Evolutionary conservation across 441 rosid genomes (phyloP), one percentile per base, ranked within the genome.

Genomic region (Brassica hybrid): DNA sequence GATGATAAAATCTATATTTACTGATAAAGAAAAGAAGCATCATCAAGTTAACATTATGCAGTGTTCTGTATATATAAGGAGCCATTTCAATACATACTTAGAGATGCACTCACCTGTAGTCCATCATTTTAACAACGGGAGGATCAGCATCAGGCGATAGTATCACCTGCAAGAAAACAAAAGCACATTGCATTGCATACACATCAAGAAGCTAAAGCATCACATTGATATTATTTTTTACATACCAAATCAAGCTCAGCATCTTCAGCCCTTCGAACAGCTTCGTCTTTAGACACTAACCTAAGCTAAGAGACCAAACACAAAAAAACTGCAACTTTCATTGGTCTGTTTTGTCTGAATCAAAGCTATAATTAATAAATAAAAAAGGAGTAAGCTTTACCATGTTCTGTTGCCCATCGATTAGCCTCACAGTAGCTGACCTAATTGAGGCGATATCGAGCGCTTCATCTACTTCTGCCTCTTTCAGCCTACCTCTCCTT

Each of bases 121-220:
- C 94, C 97, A 91, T 93, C 82, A 88, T 93, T 87, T 86, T 88
- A 78, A 93, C 86, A 80, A 93, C 97, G 0, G 95, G 99, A 79
- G 99, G 99, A 84, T 95, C 96, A 1, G 97, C 96, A 78, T 95
- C 96, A 6, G 98, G 95, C 36, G 98, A 91, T 43, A 93, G 50
- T 67, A 95, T 84, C 71, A 95, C 96, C 99, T 95, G 84, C 71
- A 84, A 80, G 8, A 73, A 48, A 71, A 27, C 11, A 43, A 17
- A 69, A 34, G 16, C 64, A 43, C 52, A 48, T n/a, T 13, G 16
- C 27, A 25, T 25, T 25, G 27, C 27, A 25, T 8, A 62, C 13
- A 32, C 2, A 48, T 17, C 10, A 9, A 50, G 2, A 54, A 69
- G 73, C 25, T 38, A 65, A 64, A n/a, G 70, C 14, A 14, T 6